Evolutionary conservation across 768 basidiomycete genomes (phyloP).

Genomic region (Mycena floridula): DNA sequence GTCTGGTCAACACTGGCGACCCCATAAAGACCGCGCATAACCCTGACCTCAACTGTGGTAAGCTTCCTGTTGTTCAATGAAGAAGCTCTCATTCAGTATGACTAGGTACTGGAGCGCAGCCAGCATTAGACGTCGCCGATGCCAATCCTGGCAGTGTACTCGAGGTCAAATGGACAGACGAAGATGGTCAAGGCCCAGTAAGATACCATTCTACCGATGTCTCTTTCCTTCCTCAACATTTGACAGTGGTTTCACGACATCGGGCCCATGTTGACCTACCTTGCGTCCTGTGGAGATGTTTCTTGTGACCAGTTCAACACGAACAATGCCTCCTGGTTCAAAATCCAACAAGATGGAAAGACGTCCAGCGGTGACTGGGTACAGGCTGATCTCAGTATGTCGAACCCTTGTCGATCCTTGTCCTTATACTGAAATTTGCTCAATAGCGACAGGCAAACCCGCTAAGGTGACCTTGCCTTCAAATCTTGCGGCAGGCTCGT

Average conservation of each 20-base stretch:
- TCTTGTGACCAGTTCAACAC: slow-evolving; percentile 35
- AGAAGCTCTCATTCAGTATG: too few relatives aligned
- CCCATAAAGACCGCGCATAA: slow-evolving; percentile 54
- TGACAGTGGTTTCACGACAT: slow-evolving; percentile 27
- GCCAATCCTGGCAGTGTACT: slow-evolving; percentile 56
- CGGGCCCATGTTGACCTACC: slow-evolving; percentile 47
- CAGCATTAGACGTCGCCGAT: slow-evolving; percentile 41
- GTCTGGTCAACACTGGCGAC: slow-evolving; percentile 28
- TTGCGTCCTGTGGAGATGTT: slow-evolving; percentile 35
- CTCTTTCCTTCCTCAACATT: slow-evolving; percentile 1
- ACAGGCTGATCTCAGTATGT: slow-evolving; percentile 8
- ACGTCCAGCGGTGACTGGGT: slow-evolving; percentile 26
- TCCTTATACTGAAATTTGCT: too few relatives aligned
- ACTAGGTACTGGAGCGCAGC: too few relatives aligned
- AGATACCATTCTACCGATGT: slow-evolving; percentile 9
- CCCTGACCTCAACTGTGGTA: slow-evolving; percentile 54
- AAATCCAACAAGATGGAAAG: slow-evolving; percentile 32
- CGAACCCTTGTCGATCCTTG: too few relatives aligned
- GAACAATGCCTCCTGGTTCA: slow-evolving; percentile 40
- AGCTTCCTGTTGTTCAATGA: too few relatives aligned
- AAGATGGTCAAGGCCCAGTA: slow-evolving; percentile 28
- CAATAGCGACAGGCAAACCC: not conserved
- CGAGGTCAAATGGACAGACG: slow-evolving; percentile 53
- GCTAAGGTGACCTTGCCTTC: slow-evolving; percentile 1
- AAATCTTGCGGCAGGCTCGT: slow-evolving; percentile 4